A percentile compares a stretch with the other conserved stretches of the same genome.
These are phyloP conservation scores for Salicornia ramosissima DNA, from an alignment of 148 eudicot species.

Conservation along the genomic window DNA sequence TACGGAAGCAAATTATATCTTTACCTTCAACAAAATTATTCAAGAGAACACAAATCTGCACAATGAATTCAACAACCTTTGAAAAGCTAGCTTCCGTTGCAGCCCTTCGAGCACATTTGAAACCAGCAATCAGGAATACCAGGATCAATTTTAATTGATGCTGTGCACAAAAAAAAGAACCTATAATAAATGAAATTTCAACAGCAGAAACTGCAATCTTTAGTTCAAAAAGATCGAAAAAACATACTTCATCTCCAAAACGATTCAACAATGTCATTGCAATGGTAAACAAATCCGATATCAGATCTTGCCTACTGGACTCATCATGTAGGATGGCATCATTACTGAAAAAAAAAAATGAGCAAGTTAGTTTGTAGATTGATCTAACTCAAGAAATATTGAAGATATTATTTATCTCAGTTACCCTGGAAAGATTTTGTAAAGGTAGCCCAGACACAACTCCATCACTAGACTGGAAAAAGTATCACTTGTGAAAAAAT, in stretches of 20 bases:
- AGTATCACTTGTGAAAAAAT: slow-evolving; percentile 52
- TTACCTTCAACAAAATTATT: slow-evolving; percentile 50
- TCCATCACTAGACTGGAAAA: slow-evolving; percentile 53
- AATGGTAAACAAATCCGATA: slow-evolving; percentile 46
- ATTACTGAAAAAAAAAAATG: slow-evolving; percentile 35
- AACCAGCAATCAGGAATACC: slow-evolving; percentile 59
- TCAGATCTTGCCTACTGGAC: slow-evolving; percentile 44
- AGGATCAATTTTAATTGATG: slow-evolving; percentile 51
- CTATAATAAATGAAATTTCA: background rate
- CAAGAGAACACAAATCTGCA: slow-evolving; percentile 34
- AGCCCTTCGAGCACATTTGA: slow-evolving; percentile 62
- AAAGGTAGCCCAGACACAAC: slow-evolving; percentile 63
- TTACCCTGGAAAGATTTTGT: slow-evolving; percentile 55
- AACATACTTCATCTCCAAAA: slow-evolving; percentile 48
- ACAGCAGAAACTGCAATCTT: background rate
- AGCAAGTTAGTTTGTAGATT: slow-evolving; percentile 13
- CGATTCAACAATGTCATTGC: slow-evolving; percentile 55
- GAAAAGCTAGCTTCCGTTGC: slow-evolving; percentile 58
- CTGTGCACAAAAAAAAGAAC: slow-evolving; percentile 40
- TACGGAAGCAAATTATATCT: slow-evolving; percentile 8
- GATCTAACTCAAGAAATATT: slow-evolving; percentile 4
- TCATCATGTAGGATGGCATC: slow-evolving; percentile 32
- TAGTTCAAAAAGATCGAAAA: background rate
- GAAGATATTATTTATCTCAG: background rate
- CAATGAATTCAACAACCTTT: slow-evolving; percentile 49